A percentile compares a stretch with the other conserved stretches of the same genome.
Conservation (phyloP, 164 flowering plant species). For the Tetrastigma voinierianum region DNA sequence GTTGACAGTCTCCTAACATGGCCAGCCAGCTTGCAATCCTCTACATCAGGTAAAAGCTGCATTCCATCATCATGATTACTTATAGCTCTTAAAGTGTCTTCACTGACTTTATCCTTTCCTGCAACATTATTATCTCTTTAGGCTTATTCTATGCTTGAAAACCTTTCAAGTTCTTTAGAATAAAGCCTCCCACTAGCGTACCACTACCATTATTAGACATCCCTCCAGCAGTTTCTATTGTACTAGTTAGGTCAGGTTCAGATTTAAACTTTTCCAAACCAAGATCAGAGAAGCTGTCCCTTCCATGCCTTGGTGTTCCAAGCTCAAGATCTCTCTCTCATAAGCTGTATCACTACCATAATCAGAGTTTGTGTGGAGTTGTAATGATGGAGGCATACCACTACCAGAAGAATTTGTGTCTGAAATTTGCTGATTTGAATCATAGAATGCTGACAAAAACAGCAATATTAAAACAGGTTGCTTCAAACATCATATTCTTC, state of each 20-base stretch:
- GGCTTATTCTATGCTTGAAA: conserved; percentile 35
- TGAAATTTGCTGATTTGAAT: conserved; percentile 33
- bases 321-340: conserved; percentile 74
- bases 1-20: conserved; percentile 66
- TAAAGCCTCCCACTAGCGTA: conserved; percentile 10
- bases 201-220: conserved; percentile 27
- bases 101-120: conserved; percentile 30
- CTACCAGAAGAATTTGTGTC: conserved; percentile 37
- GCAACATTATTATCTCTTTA: conserved; percentile 24
- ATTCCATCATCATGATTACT: conserved; percentile 27
- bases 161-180: conserved; percentile 50
- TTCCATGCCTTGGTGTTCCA: conserved; percentile 63
- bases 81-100: conserved; percentile 26
- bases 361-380: conserved; percentile 40
- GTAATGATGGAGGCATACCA: conserved; percentile 29
- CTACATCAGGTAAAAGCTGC: conserved; percentile 35
- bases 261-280: conserved; percentile 43
- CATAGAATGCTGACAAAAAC: conserved; percentile 58
- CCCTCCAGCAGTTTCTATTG: conserved; percentile 38
- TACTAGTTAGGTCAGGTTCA: conserved; percentile 46
- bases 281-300: conserved; percentile 46
- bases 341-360: conserved; percentile 69
- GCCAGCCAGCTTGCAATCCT: conserved; percentile 25
- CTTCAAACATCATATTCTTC: neutral
- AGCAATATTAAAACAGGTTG: neutral